Base-by-base conservation (phyloP, 2,329 filamentous ascomycete genomes). In the Fusarium sp. region DNA sequence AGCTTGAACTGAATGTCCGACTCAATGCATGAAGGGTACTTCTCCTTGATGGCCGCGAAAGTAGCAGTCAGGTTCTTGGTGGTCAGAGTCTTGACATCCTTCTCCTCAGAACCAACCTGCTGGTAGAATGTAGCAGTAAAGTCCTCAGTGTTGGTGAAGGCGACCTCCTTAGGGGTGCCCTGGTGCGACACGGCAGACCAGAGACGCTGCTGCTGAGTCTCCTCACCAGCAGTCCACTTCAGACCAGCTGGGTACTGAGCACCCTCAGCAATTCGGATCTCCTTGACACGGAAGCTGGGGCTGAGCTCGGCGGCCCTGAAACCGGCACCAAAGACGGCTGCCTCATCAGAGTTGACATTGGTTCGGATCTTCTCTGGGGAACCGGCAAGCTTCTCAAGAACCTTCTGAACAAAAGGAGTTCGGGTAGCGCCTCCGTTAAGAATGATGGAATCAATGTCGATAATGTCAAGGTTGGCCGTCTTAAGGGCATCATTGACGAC, bases 311-410 rank as follows among this genome's bases (percentile, higher is more conserved):
- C 96, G 55, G 93, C 96, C 77, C 94, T 93, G 85, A 99, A 98
- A 27, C 91, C 94, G 60, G 96, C 95, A 74, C 96, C 96, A 79
- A 98, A 97, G 9, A 97, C 96, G 55, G 96, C 96, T 23, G 96
- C 91, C 81, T 99, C 96, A 75, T 99, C 96, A 10, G 95, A 92
- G 82, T 99, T 99, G 77, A 99, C 96, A 74, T 96, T 99, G 76
- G 90, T 91, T 70, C 93, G 91, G 64, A 99, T 85, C 83, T 97
- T 97, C 56, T 91, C 89, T 7, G 89, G 81, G 16, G 86, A 87
- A 36, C 92, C 91, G 55, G 90, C 87, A 44, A 92, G 80, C 67
- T 89, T 87, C 81, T 97, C 93, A 14, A 99, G 88, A 74, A 91
- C 87, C 80, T 90, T 95, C 79, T 98, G 95, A 10, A 99, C 93